A percentile compares a stretch with the other conserved stretches of the same genome.
These are phyloP conservation scores for Monosporascus sp. DNA, from an alignment of 2,329 filamentous ascomycete species.

Conservation along the genomic window DNA sequence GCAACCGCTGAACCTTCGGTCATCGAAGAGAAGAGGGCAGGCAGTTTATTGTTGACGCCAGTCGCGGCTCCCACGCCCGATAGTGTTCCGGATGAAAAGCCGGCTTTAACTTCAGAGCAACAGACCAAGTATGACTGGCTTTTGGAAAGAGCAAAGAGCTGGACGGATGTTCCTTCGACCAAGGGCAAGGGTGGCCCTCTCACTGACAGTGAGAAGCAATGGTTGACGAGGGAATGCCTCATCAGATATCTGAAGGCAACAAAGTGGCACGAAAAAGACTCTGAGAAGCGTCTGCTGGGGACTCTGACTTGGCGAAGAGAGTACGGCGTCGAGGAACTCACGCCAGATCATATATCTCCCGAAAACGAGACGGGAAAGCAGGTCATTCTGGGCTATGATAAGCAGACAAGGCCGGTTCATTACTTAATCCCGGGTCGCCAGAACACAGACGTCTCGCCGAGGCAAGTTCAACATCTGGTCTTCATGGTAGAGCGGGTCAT, in stretches of 20 bases:
- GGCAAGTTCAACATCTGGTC: conserved; percentile 89
- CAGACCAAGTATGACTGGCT: conserved; percentile 75
- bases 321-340: conserved; percentile 76
- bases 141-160: conserved; percentile 63
- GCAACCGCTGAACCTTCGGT: conserved; percentile 2
- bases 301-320: conserved; percentile 87
- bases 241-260: conserved; percentile 89
- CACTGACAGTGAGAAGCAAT: conserved; percentile 76
- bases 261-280: conserved; percentile 76
- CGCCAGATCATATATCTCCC: conserved; percentile 79
- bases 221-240: conserved; percentile 87
- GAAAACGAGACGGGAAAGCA: conserved; percentile 98
- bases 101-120: conserved; percentile 69
- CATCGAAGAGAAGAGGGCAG: conserved; percentile 18
- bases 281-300: conserved; percentile 71
- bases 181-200: conserved; percentile 60
- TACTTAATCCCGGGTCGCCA: conserved; percentile 87
- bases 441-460: conserved; percentile 81
- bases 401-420: conserved; percentile 76
- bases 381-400: conserved; percentile 82
- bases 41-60: conserved; percentile 42
- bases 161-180: conserved; percentile 59
- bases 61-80: conserved; percentile 52
- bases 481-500: conserved; percentile 92
- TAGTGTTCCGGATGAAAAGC: conserved; percentile 50